These are phyloP conservation scores for Helminthosporium solani DNA, from an alignment of 2,329 filamentous ascomycete genomes.

Conservation along the genomic window DNA sequence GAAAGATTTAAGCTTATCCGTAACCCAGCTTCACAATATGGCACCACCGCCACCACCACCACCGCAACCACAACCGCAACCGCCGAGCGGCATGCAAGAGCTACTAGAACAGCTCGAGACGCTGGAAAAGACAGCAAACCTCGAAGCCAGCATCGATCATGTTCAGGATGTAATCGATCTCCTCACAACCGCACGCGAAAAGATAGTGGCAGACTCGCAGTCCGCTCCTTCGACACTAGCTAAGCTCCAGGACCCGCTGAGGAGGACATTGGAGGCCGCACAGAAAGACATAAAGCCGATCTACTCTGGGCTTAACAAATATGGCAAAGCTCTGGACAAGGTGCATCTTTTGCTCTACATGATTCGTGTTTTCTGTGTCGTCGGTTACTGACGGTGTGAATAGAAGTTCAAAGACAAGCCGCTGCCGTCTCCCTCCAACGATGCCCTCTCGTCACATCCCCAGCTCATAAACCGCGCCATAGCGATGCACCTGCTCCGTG, in stretches of 20 bases:
- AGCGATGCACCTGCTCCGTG: slow-evolving; percentile 91
- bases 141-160: slow-evolving; percentile 71
- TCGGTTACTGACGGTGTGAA: slow-evolving; percentile 11
- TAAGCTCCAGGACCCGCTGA: slow-evolving; percentile 82
- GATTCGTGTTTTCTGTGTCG: background rate
- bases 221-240: slow-evolving; percentile 73
- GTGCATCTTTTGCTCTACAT: slow-evolving; percentile 46
- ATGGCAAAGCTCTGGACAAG: slow-evolving; percentile 82
- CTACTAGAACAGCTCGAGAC: slow-evolving; percentile 74
- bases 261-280: slow-evolving; percentile 75
- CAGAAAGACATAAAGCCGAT: slow-evolving; percentile 81
- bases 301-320: slow-evolving; percentile 77
- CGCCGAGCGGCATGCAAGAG: slow-evolving; percentile 54
- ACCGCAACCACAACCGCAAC: too few species aligned
- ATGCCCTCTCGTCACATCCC: slow-evolving; percentile 74
- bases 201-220: slow-evolving; percentile 70
- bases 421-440: slow-evolving; percentile 74
- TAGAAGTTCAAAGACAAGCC: slow-evolving; percentile 64
- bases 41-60: slow-evolving; percentile 3
- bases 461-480: slow-evolving; percentile 87
- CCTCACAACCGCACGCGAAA: slow-evolving; percentile 70
- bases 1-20: slow-evolving; percentile 7
- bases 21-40: slow-evolving; percentile 7
- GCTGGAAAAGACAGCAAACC: slow-evolving; percentile 67
- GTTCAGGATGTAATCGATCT: slow-evolving; percentile 81